Evolutionary conservation across 2,329 filamentous ascomycete genomes (phyloP).

Genomic region (Diaporthe batatas): DNA sequence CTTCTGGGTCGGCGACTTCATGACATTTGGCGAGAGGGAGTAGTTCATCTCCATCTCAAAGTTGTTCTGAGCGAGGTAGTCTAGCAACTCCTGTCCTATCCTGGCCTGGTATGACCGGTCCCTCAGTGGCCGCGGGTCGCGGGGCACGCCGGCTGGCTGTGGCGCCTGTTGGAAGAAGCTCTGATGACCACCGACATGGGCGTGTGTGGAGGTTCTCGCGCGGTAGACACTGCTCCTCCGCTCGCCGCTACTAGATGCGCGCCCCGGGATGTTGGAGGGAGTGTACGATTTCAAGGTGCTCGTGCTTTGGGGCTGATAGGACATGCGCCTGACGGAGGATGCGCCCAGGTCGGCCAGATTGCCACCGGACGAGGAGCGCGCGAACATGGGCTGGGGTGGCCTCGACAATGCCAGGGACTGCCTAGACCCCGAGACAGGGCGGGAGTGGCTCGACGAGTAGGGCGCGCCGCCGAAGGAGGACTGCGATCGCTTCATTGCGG

Average conservation of each 20-base stretch:
- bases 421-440: slow-evolving; percentile 85
- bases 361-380: slow-evolving; percentile 84
- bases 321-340: slow-evolving; percentile 87
- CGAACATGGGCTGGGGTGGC: slow-evolving; percentile 88
- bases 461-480: slow-evolving; percentile 76
- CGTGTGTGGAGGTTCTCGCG: slow-evolving; percentile 75
- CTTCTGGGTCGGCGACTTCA: slow-evolving; percentile 96
- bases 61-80: slow-evolving; percentile 92
- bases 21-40: slow-evolving; percentile 87
- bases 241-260: slow-evolving; percentile 66
- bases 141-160: slow-evolving; percentile 82
- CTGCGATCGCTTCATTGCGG: slow-evolving; percentile 92
- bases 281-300: slow-evolving; percentile 79
- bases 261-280: slow-evolving; percentile 60
- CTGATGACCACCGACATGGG: slow-evolving; percentile 78
- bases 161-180: slow-evolving; percentile 95
- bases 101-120: slow-evolving; percentile 84
- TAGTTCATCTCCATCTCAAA: slow-evolving; percentile 99
- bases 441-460: slow-evolving; percentile 79
- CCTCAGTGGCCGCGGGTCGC: slow-evolving; percentile 87
- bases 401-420: slow-evolving; percentile 88
- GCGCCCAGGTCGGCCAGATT: slow-evolving; percentile 85
- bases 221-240: slow-evolving; percentile 88
- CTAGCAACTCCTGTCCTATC: slow-evolving; percentile 89
- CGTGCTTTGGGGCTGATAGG: slow-evolving; percentile 75